Conservation (phyloP, 129 eudicot genomes). For the Saussurea involucrata region DNA sequence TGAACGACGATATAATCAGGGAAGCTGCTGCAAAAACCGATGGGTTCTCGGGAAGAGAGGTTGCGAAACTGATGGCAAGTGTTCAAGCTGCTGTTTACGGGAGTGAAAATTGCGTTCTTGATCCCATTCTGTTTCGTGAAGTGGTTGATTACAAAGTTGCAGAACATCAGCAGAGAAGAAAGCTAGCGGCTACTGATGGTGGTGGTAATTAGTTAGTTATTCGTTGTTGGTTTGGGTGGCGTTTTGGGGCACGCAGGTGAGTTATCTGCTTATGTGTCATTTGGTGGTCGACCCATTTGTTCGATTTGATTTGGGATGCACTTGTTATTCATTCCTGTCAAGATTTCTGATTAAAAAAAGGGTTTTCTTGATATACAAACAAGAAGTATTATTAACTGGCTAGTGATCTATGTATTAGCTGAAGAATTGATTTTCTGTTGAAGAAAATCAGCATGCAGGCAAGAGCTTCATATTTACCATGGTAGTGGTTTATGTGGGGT, state of each 20-base stretch:
- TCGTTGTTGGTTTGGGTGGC: constrained; percentile 15
- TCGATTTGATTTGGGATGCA: neutral
- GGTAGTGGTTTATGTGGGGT: neutral
- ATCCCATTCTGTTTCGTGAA: constrained; percentile 67
- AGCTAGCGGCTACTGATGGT: constrained; percentile 45
- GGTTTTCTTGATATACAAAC: constrained; percentile 23
- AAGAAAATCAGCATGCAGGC: constrained; percentile 6
- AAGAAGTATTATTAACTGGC: constrained; percentile 11
- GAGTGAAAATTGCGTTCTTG: constrained; percentile 81
- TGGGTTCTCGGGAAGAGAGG: constrained; percentile 95
- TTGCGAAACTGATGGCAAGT: constrained; percentile 95
- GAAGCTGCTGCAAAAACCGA: constrained; percentile 88
- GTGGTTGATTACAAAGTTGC: constrained; percentile 95
- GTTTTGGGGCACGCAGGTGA: constrained; percentile 30
- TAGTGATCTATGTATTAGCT: constrained; percentile 6
- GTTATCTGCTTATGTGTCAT: constrained; percentile 23
- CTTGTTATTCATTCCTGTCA: neutral
- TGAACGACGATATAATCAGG: constrained; percentile 62
- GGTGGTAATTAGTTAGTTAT: constrained; percentile 5
- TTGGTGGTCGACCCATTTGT: constrained; percentile 26
- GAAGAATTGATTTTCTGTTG: constrained; percentile 1
- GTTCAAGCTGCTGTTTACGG: constrained; percentile 99
- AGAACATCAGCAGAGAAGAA: constrained; percentile 94
- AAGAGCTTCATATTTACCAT: neutral
- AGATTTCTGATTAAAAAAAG: neutral